These are phyloP conservation scores for Nyssa sinensis DNA, from an alignment of 148 eudicot genomes.

Conservation along the genomic window DNA sequence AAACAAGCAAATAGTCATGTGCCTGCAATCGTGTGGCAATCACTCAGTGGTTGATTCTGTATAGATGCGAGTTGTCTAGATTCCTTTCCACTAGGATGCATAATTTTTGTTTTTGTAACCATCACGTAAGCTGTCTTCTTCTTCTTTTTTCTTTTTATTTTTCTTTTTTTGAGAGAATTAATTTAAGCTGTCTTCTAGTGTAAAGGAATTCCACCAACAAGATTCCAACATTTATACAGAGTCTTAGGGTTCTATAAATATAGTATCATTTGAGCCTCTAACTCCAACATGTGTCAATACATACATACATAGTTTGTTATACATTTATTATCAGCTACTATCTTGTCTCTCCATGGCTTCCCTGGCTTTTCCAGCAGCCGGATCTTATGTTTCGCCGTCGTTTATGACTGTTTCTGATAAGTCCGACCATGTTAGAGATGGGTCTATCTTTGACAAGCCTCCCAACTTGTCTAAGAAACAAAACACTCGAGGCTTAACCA, in stretches of 20 bases:
- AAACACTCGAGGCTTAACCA: conserved; percentile 12
- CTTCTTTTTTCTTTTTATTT: too few relatives aligned
- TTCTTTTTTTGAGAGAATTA: too few relatives aligned
- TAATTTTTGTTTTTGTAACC: too few relatives aligned
- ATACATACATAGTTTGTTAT: background rate
- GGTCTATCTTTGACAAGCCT: conserved; percentile 5
- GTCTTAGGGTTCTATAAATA: conserved; percentile 14
- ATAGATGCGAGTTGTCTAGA: too few relatives aligned
- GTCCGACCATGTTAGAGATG: conserved; percentile 11
- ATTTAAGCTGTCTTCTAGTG: conserved; percentile 46
- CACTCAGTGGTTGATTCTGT: too few relatives aligned
- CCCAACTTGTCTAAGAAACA: conserved; percentile 15
- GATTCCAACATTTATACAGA: conserved; percentile 19
- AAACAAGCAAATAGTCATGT: too few relatives aligned
- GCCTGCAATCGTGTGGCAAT: too few relatives aligned
- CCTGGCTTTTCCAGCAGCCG: conserved; percentile 25
- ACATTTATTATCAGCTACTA: background rate
- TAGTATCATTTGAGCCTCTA: background rate
- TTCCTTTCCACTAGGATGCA: too few relatives aligned
- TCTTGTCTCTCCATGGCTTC: conserved; percentile 32
- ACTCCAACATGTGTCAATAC: background rate
- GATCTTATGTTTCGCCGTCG: conserved; percentile 1
- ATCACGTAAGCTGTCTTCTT: too few relatives aligned
- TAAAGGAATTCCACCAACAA: conserved; percentile 25
- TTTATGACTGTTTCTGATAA: conserved; percentile 6